Evolutionary conservation across 2,329 filamentous ascomycete genomes (phyloP).

Genomic region (Chaetomiaceae sp.): DNA sequence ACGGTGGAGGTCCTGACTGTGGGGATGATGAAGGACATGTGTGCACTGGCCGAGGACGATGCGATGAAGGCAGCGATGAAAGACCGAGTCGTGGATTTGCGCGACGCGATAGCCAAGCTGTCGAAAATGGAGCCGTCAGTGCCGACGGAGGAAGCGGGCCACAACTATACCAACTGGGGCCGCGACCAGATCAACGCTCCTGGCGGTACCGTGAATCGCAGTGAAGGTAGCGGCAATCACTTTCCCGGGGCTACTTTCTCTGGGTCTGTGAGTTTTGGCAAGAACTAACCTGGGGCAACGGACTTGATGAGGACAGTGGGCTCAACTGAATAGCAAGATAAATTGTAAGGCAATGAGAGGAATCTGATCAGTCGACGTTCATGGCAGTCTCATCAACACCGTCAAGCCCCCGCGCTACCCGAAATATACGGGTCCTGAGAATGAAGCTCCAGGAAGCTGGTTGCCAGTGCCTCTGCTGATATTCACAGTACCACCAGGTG

Average conservation of each 20-base stretch:
- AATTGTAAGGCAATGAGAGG: background rate
- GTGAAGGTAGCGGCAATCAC: background rate
- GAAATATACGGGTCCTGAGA: background rate
- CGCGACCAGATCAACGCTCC: background rate
- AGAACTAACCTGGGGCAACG: background rate
- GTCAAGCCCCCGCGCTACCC: background rate
- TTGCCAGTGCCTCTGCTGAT: background rate
- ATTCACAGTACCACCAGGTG: background rate
- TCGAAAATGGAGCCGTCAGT: conserved; percentile 2
- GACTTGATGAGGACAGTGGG: conserved; percentile 1
- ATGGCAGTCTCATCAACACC: background rate
- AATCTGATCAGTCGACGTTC: background rate
- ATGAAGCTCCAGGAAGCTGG: background rate
- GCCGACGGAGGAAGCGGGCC: conserved; percentile 2
- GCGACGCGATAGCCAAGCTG: conserved; percentile 1
- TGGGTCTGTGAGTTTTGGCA: conserved; percentile 1
- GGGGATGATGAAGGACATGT: conserved; percentile 5
- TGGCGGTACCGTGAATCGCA: background rate
- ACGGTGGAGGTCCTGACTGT: background rate
- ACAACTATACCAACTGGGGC: conserved; percentile 5
- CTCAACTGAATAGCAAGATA: conserved; percentile 3
- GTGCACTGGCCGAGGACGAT: background rate
- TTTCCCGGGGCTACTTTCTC: background rate
- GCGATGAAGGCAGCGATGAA: conserved; percentile 1
- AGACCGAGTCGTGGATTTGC: conserved; percentile 1